Evolutionary conservation across 208 protist species (phyloP).

Genomic region (Crithidia brevicula): DNA sequence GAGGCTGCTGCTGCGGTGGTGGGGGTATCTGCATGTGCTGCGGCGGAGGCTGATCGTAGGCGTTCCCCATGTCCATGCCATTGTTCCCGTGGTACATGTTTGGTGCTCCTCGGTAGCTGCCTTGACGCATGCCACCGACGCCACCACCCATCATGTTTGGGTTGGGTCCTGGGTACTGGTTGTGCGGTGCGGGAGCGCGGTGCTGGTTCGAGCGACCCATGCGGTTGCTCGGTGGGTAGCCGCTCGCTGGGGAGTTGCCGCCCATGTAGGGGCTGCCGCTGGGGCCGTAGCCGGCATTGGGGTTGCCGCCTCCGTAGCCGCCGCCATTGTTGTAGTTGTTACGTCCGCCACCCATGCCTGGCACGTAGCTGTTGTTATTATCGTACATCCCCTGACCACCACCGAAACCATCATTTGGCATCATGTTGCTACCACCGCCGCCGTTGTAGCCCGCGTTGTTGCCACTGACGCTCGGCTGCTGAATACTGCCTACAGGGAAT

Average conservation of each 20-base stretch:
- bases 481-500: slow-evolving; percentile 14
- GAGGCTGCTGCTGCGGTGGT: slow-evolving; percentile 4
- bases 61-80: slow-evolving; percentile 19
- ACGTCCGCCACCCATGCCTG: slow-evolving; percentile 8
- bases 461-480: slow-evolving; percentile 6
- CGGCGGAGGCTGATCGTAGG: slow-evolving; percentile 18
- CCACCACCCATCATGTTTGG: slow-evolving; percentile 25
- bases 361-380: slow-evolving; percentile 17
- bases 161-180: slow-evolving; percentile 26
- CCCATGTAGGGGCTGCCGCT: slow-evolving; percentile 22
- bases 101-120: slow-evolving; percentile 12
- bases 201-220: slow-evolving; percentile 16
- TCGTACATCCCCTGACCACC: slow-evolving; percentile 29
- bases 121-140: slow-evolving; percentile 5
- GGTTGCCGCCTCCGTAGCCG: slow-evolving; percentile 16
- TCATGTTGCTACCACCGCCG: slow-evolving; percentile 12
- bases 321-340: slow-evolving; percentile 12
- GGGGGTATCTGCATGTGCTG: slow-evolving; percentile 26
- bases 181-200: slow-evolving; percentile 9
- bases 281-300: slow-evolving; percentile 9
- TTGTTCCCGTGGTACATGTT: slow-evolving; percentile 15
- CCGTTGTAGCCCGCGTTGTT: slow-evolving; percentile 29
- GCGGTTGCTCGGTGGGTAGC: slow-evolving; percentile 11
- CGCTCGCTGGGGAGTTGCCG: slow-evolving; percentile 8
- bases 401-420: slow-evolving; percentile 23